Evolutionary conservation across 306 rosid species (phyloP).

Genomic region (Pyrus communis): DNA sequence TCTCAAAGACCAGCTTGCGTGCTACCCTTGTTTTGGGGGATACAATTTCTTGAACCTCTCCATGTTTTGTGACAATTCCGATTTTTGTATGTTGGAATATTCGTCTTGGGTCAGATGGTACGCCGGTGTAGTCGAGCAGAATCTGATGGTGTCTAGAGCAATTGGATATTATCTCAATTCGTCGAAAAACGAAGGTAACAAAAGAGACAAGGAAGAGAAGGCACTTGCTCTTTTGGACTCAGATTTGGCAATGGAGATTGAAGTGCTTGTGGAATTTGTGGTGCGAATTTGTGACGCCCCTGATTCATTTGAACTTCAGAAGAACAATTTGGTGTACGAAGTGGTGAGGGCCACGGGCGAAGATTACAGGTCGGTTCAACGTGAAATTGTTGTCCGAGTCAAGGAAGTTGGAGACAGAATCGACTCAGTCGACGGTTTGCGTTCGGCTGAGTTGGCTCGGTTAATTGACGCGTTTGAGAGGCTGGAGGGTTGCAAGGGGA

Average conservation of each 20-base stretch:
- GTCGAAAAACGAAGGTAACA: neutral
- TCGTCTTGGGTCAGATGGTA: constrained; percentile 87
- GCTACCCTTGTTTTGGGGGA: constrained; percentile 60
- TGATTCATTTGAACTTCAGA: constrained; percentile 41
- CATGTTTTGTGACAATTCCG: constrained; percentile 49
- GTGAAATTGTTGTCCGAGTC: constrained; percentile 37
- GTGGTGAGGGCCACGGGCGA: constrained; percentile 46
- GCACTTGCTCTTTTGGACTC: constrained; percentile 13
- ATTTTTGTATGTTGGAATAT: constrained; percentile 24
- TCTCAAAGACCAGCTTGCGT: constrained; percentile 43
- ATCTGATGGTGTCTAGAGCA: constrained; percentile 29
- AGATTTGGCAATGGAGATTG: constrained; percentile 36
- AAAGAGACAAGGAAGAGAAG: constrained; percentile 7
- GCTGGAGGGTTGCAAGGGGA: constrained; percentile 37
- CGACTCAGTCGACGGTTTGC: constrained; percentile 22
- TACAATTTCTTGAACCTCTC: constrained; percentile 63
- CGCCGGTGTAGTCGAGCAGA: constrained; percentile 50
- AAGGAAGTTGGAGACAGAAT: constrained; percentile 26
- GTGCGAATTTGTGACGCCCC: constrained; percentile 46
- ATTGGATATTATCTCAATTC: constrained; percentile 30
- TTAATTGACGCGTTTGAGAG: constrained; percentile 23
- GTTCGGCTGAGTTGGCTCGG: constrained; percentile 45
- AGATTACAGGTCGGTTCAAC: constrained; percentile 58
- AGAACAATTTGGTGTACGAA: constrained; percentile 54
- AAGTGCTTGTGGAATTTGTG: constrained; percentile 39